Evolutionary conservation across 2,329 filamentous ascomycete genomes (phyloP), one percentile per base, ranked within the genome.

Genomic region (Xylogone sp.): DNA sequence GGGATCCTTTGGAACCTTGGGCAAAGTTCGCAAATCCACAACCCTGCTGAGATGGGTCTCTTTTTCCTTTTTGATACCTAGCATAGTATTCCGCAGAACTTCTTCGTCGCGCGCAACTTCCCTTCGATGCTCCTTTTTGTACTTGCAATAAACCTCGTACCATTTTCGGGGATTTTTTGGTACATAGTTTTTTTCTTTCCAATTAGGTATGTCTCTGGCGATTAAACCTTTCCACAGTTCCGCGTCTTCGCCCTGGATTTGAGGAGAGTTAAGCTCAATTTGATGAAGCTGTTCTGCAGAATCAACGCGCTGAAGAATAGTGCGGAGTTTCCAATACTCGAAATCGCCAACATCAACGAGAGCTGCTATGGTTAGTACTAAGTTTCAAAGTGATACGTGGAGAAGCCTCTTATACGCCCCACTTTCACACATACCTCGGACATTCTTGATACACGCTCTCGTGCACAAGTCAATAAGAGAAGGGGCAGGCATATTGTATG

Each of bases 171-270:
- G 82, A 56, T 89, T 78, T 50, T 77, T 76, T 0, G 88, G 88
- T 21, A 82, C 74, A 59, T 84, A 81, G 21, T 82, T 79, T 64
- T 87, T 83, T 44, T 73, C 71, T 42, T 84, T 75, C 56, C 71
- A 70, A 68, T 83, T 86, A 51, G 81, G 72, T 55, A 96, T 88
- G 62, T 96, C 84, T 45, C 84, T 82, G 48, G 82, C 79, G 68
- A 97, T 94, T 62, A 97, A 81, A 22, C 81, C 79, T 42, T 83
- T 71, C 93, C 93, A 97, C 55, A 93, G 74, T 60, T 91, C 87
- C 19, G 74, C 78, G 39, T 84, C 84, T 51, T 87, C 76, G 34
- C 83, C 82, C 54, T 81, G 75, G 48, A 97, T 78, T 57, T 96
- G 89, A 0, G 90, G 88, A 4, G 86, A 92, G 63, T 84, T 83